Base-by-base conservation (phyloP, 345 rosid species). In the Pseudoturritis turrita region DNA sequence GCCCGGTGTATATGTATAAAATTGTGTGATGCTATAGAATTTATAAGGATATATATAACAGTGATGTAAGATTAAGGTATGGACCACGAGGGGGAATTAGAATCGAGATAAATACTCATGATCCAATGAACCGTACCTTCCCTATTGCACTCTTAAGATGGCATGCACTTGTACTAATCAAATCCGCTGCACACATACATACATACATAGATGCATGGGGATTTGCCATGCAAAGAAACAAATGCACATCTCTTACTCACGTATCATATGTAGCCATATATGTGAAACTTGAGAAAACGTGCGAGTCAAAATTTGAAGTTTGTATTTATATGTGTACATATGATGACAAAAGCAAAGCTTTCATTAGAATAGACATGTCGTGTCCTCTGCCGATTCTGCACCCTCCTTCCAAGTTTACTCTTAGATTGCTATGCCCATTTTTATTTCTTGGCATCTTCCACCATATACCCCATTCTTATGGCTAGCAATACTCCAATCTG, bases 101-200 rank as follows among this genome's bases (percentile, higher is more conserved):
- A 59, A 58, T 59, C 62, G 68, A 59, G 73, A 75, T 53, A 60
- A 17, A 68, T 60, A 62, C 70, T 45, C 70, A 75, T 68, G 78
- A 75, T 75, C 70, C 70, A 49, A 75, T 69, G 74, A 68, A 75
- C 69, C 65, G 74, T 75, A 75, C 79, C 55, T 61, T 58, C 74
- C 17, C 29, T 52, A 68, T 59, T 59, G 74, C 68, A 59, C 29
- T 68, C 69, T 68, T 61, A 45, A 68, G 23, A 33, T 75, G 64
- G 58, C 74, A 75, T 75, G 79, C 79, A 75, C 57, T 75, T 68
- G 79, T 75, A 75, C 79, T 75, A 51, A 68, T 75, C 79, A 74
- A n/a, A 41, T n/a, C 46, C 56, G 15, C 78, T 74, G 65, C 44
- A 56, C 65, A 29, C 63, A 57, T 66, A 37, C 52, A 3, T 43